A percentile compares a stretch with the other conserved stretches of the same genome.
These are phyloP conservation scores for Tylopilus balloui DNA, from an alignment of 768 basidiomycete genomes.

Conservation along the genomic window DNA sequence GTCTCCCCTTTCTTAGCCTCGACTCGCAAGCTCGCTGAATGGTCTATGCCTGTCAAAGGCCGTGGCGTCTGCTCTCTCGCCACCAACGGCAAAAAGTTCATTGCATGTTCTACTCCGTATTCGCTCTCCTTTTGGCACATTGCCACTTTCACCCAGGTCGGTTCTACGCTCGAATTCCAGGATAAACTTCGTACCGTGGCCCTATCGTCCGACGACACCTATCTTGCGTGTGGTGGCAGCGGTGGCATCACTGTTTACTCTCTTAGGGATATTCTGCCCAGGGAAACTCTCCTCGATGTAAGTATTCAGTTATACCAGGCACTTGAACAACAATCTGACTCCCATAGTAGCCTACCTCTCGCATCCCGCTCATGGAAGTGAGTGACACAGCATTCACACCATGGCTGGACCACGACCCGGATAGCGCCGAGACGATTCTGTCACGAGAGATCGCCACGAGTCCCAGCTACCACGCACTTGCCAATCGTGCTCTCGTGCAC, in stretches of 20 bases:
- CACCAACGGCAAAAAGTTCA: not conserved
- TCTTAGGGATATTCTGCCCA: not conserved
- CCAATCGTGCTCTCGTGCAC: slow-evolving; percentile 1
- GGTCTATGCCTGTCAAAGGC: not conserved
- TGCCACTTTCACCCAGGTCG: not conserved
- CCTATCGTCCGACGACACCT: not conserved
- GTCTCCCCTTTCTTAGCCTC: not conserved
- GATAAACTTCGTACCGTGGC: not conserved
- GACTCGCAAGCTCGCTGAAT: too few relatives aligned
- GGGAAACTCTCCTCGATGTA: not conserved
- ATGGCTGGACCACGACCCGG: not conserved
- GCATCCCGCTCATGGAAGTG: not conserved
- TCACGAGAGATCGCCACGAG: not conserved
- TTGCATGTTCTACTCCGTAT: not conserved
- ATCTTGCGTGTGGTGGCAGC: not conserved
- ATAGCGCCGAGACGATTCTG: not conserved
- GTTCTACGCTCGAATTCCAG: not conserved
- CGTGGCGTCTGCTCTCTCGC: not conserved
- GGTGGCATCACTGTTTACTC: not conserved
- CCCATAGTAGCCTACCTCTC: not conserved
- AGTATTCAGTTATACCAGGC: not conserved
- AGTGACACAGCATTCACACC: not conserved
- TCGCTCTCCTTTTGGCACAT: not conserved
- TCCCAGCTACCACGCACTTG: not conserved
- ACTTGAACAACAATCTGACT: not conserved